These are phyloP conservation scores for Dendrothele bispora DNA, from an alignment of 768 basidiomycete species.

Conservation along the genomic window DNA sequence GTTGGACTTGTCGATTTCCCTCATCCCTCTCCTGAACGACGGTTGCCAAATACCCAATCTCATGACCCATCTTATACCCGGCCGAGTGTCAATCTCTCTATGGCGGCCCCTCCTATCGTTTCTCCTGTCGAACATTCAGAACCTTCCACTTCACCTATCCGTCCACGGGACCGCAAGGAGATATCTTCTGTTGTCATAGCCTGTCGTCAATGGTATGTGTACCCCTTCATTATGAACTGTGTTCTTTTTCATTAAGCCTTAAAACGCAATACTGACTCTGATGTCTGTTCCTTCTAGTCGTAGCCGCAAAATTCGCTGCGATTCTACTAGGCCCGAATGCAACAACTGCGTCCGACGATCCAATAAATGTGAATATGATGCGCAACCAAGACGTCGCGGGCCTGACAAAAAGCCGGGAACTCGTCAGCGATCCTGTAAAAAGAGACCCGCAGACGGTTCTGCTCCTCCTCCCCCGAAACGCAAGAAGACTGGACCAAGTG, in stretches of 20 bases:
- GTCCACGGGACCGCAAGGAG: slow-evolving; percentile 50
- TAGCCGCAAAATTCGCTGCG: slow-evolving; percentile 83
- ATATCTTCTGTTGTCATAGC: slow-evolving; percentile 75
- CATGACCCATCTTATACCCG: slow-evolving; percentile 46
- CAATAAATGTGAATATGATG: slow-evolving; percentile 79
- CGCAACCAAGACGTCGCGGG: slow-evolving; percentile 77
- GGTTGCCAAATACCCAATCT: slow-evolving; percentile 42
- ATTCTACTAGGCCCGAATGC: slow-evolving; percentile 78
- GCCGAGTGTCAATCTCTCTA: slow-evolving; percentile 29
- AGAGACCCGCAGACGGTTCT: slow-evolving; percentile 60
- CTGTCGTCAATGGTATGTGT: slow-evolving; percentile 78
- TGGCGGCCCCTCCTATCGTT: slow-evolving; percentile 32
- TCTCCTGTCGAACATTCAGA: slow-evolving; percentile 34
- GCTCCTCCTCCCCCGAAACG: slow-evolving; percentile 53
- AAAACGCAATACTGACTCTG: slow-evolving; percentile 33
- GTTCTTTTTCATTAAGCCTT: slow-evolving; percentile 37
- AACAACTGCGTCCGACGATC: slow-evolving; percentile 79
- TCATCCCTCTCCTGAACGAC: slow-evolving; percentile 41
- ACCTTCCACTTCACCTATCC: slow-evolving; percentile 29
- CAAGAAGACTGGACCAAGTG: slow-evolving; percentile 36
- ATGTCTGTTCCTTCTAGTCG: slow-evolving; percentile 53
- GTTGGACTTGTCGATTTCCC: slow-evolving; percentile 36
- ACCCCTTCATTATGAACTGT: slow-evolving; percentile 22
- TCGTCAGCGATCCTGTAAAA: slow-evolving; percentile 83
- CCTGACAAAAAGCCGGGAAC: slow-evolving; percentile 87